These are phyloP conservation scores for Beauveria varroae DNA, from an alignment of 2,329 filamentous ascomycete species.

Conservation along the genomic window DNA sequence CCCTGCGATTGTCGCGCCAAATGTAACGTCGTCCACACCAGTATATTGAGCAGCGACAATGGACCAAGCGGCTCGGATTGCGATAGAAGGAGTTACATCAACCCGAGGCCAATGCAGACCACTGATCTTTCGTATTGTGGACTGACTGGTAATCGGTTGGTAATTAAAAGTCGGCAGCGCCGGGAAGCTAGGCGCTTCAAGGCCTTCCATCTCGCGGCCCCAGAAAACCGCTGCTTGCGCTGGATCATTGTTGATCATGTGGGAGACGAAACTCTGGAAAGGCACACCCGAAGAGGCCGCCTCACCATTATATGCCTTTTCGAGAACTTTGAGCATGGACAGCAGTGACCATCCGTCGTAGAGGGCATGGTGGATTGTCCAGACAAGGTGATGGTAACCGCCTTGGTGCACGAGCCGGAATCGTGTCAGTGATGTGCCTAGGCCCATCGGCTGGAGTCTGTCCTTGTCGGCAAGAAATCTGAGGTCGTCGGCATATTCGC, in stretches of 20 bases:
- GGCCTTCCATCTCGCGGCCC: neutral
- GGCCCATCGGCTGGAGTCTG: neutral
- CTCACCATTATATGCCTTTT: neutral
- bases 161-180: neutral
- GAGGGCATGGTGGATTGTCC: conserved; percentile 25
- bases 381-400: conserved; percentile 19
- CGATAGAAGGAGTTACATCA: conserved; percentile 7
- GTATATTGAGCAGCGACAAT: conserved; percentile 10
- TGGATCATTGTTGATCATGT: neutral
- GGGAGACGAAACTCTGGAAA: conserved; percentile 1
- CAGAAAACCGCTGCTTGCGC: neutral
- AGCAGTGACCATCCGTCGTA: conserved; percentile 24
- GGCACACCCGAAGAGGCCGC: neutral
- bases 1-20: conserved; percentile 12
- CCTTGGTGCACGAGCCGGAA: neutral
- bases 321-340: neutral
- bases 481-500: neutral
- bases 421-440: neutral
- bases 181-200: conserved; percentile 3
- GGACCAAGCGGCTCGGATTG: conserved; percentile 10
- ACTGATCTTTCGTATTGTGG: neutral
- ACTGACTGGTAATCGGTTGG: neutral
- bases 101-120: neutral
- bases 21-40: conserved; percentile 11
- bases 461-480: neutral